Percentiles rank a stretch among this genome's conserved stretches.
Conservation (phyloP, 805 yeast genomes). For the Torulaspora franciscae region DNA sequence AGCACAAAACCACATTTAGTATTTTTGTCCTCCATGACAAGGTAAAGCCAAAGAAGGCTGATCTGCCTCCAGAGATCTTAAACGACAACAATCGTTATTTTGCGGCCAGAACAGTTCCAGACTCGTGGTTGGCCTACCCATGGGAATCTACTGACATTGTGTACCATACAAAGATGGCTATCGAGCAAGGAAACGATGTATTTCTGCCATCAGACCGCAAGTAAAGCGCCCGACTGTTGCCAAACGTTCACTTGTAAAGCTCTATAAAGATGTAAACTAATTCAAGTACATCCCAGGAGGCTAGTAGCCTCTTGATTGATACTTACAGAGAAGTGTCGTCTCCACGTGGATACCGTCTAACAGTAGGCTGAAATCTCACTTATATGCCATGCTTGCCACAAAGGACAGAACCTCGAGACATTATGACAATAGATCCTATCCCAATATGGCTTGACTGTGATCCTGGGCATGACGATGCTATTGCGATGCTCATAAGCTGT, state of each 20-base stretch:
- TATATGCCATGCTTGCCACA: neutral
- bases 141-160: conserved; percentile 81
- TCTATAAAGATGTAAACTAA: conserved; percentile 5
- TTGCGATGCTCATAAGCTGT: conserved; percentile 63
- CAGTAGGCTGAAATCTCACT: neutral
- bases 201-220: conserved; percentile 24
- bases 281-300: neutral
- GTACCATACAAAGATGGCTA: conserved; percentile 63
- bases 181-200: conserved; percentile 68
- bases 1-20: conserved; percentile 58
- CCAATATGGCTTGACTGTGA: conserved; percentile 91
- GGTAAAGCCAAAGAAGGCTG: conserved; percentile 65
- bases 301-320: neutral
- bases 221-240: neutral
- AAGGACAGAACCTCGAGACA: neutral
- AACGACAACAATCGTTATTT: conserved; percentile 54
- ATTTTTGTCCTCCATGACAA: conserved; percentile 77
- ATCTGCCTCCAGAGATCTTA: conserved; percentile 59
- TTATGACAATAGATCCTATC: conserved; percentile 34
- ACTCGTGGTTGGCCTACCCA: conserved; percentile 81
- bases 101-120: conserved; percentile 72
- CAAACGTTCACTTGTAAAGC: neutral
- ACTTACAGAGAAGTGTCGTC: neutral
- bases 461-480: conserved; percentile 86
- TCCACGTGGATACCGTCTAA: neutral